Evolutionary conservation across 2,329 filamentous ascomycete genomes (phyloP).

Genomic region (Salinomyces thailandicus): DNA sequence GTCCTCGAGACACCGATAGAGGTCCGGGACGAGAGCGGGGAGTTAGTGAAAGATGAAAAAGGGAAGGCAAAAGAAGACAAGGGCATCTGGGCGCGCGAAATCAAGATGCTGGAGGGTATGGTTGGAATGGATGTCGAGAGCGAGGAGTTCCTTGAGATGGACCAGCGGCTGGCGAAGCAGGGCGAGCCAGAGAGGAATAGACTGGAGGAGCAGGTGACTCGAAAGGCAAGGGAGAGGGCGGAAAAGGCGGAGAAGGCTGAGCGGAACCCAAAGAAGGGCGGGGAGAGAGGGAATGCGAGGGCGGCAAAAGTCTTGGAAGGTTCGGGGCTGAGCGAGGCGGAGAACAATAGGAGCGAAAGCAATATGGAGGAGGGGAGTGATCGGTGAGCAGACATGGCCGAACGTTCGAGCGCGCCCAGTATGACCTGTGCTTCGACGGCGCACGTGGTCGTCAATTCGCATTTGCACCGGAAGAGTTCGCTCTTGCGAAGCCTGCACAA

Average conservation of each 20-base stretch:
- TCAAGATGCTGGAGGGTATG: conserved; percentile 82
- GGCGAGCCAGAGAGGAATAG: conserved; percentile 64
- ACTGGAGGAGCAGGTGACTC: conserved; percentile 68
- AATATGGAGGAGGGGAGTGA: no score
- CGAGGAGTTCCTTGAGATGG: conserved; percentile 59
- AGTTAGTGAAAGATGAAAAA: conserved; percentile 32
- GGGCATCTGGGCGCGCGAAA: conserved; percentile 80
- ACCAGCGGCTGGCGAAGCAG: conserved; percentile 53
- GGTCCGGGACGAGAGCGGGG: conserved; percentile 52
- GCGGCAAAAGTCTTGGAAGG: no score
- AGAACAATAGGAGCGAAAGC: no score
- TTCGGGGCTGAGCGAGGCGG: no score
- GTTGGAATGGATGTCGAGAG: conserved; percentile 71
- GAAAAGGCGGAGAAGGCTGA: conserved; percentile 21
- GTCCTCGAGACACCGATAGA: conserved; percentile 95
- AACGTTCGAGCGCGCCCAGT: no score
- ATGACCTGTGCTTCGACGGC: no score
- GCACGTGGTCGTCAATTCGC: no score
- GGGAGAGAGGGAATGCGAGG: neutral
- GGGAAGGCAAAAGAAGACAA: conserved; percentile 59
- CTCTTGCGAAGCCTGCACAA: no score
- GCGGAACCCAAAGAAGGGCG: neutral
- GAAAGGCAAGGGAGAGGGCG: conserved; percentile 53
- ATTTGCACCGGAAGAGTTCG: no score
- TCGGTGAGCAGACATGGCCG: no score